These are phyloP conservation scores for Colletotrichum caudatum DNA, from an alignment of 2,329 filamentous ascomycete species.

Conservation along the genomic window DNA sequence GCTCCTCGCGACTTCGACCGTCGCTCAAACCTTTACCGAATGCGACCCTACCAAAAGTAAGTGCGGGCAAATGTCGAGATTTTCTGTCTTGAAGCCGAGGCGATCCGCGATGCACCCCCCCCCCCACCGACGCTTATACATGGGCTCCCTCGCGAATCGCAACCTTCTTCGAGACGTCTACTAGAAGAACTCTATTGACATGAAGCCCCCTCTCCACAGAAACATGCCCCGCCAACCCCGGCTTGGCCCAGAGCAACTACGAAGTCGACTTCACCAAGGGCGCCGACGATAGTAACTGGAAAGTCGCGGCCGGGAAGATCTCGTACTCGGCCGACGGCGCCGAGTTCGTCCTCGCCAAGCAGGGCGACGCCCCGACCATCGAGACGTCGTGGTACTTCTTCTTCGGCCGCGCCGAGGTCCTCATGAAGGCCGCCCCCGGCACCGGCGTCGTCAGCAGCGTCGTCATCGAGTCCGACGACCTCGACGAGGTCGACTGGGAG, in stretches of 20 bases:
- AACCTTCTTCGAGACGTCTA: background rate
- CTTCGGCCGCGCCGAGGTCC: conserved; percentile 81
- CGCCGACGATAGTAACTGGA: conserved; percentile 58
- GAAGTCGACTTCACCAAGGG: conserved; percentile 74
- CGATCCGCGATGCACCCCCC: background rate
- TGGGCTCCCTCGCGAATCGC: background rate
- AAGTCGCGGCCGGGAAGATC: conserved; percentile 45
- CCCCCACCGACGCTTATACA: no score
- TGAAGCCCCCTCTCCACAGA: background rate
- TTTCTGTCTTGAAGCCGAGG: background rate
- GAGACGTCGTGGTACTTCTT: conserved; percentile 83
- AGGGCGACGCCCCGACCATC: conserved; percentile 71
- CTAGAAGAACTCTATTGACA: conserved; percentile 4
- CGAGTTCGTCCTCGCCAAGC: conserved; percentile 67
- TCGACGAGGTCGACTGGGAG: conserved; percentile 89
- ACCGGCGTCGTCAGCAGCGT: conserved; percentile 81
- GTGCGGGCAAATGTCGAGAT: background rate
- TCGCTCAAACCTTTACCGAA: conserved; percentile 38
- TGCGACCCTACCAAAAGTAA: conserved; percentile 41
- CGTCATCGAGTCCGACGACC: conserved; percentile 79
- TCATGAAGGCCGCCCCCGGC: conserved; percentile 55
- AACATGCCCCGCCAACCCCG: conserved; percentile 72
- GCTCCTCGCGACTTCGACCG: conserved; percentile 31
- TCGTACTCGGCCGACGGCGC: conserved; percentile 49
- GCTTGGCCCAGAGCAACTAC: conserved; percentile 67